Percentiles rank a stretch among this genome's conserved stretches.
Evolutionary conservation across 2,329 filamentous ascomycete genomes (phyloP).

Genomic region (Leptographium galeiforme): DNA sequence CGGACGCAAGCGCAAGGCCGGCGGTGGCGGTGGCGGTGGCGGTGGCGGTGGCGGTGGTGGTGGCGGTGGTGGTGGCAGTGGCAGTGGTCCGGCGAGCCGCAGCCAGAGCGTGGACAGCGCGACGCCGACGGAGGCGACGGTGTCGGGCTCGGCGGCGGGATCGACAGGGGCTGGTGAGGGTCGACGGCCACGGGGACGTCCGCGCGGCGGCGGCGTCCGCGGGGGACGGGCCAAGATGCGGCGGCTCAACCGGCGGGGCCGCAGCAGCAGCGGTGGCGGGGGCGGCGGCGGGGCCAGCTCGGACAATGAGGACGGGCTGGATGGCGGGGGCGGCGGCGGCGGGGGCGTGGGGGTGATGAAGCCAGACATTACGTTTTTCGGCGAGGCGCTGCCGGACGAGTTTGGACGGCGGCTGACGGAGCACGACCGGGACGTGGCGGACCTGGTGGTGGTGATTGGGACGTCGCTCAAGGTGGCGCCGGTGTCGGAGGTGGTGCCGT

Average conservation of each 20-base stretch:
- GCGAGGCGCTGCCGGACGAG: constrained; percentile 71
- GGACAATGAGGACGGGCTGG: constrained; percentile 39
- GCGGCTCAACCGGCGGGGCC: constrained; percentile 25
- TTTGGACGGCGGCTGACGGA: constrained; percentile 74
- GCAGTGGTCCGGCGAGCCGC: not conserved
- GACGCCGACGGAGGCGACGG: not conserved
- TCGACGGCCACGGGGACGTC: not conserved
- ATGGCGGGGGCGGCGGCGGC: constrained; percentile 31
- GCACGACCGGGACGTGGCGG: constrained; percentile 65
- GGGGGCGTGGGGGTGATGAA: constrained; percentile 72
- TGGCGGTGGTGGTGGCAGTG: constrained; percentile 1
- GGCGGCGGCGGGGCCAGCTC: constrained; percentile 28
- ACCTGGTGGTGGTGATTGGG: constrained; percentile 90
- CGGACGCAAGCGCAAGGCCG: constrained; percentile 13
- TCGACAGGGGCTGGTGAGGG: not conserved
- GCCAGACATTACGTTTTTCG: constrained; percentile 97
- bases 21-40: not conserved
- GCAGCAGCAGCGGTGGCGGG: constrained; percentile 26
- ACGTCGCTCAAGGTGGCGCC: constrained; percentile 93
- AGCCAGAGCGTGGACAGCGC: not conserved
- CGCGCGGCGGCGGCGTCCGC: not conserved
- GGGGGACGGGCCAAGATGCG: constrained; percentile 19
- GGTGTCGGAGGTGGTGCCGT: constrained; percentile 80
- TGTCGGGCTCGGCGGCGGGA: not conserved
- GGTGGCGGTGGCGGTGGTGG: not conserved